A percentile compares a stretch with the other conserved stretches of the same genome.
These are phyloP conservation scores for Talaromyces marneffei DNA, from an alignment of 2,329 filamentous ascomycete genomes.

Conservation along the genomic window DNA sequence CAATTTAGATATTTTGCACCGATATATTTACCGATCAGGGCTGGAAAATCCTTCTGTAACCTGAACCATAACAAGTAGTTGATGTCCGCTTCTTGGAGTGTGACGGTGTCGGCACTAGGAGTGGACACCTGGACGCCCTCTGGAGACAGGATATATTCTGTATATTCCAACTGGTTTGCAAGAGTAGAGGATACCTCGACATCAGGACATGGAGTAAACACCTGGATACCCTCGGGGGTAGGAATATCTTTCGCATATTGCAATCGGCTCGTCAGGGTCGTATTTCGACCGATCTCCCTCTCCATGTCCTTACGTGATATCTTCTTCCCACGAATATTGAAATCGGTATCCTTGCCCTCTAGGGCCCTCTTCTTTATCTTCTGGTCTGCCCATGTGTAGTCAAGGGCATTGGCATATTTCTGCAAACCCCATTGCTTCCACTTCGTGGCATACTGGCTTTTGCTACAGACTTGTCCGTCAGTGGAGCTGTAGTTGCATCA, in stretches of 20 bases:
- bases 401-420: neutral
- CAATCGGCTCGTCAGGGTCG: neutral
- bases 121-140: neutral
- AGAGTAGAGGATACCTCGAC: too few relatives aligned
- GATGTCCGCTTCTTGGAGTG: neutral
- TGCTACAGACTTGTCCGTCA: neutral
- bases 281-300: neutral
- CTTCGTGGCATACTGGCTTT: neutral
- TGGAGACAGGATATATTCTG: neutral
- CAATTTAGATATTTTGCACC: too few relatives aligned
- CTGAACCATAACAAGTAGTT: neutral
- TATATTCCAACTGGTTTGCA: too few relatives aligned
- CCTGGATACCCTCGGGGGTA: neutral
- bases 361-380: neutral
- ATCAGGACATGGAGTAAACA: neutral
- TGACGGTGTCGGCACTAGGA: neutral
- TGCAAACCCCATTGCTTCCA: neutral
- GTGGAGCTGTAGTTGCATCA: neutral
- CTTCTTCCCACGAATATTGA: neutral
- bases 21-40: neutral
- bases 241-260: neutral
- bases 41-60: neutral
- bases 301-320: neutral
- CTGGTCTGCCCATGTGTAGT: neutral
- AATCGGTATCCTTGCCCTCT: neutral